Evolutionary conservation across 2,329 filamentous ascomycete species (phyloP).

Genomic region (Fusarium ambrosium): DNA sequence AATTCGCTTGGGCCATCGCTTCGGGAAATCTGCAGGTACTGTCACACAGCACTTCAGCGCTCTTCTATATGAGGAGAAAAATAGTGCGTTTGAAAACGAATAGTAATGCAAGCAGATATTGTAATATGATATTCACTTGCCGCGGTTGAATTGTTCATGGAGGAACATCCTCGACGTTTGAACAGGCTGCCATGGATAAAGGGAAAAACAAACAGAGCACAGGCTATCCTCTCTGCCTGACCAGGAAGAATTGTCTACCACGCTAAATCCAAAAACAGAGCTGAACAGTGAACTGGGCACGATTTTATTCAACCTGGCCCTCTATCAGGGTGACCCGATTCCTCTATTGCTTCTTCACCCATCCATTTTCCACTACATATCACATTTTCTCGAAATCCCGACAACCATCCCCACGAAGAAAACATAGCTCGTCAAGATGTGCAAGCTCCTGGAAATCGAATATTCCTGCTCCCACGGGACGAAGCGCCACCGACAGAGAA

Average conservation of each 20-base stretch:
- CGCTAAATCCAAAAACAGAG: not conserved
- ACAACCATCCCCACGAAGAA: not conserved
- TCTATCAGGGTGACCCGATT: not conserved
- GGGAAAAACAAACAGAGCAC: not conserved
- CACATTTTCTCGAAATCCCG: not conserved
- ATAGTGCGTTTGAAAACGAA: not conserved
- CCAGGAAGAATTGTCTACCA: not conserved
- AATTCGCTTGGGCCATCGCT: not conserved
- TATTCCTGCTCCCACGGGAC: slow-evolving; percentile 16
- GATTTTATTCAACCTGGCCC: not conserved
- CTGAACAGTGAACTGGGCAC: not conserved
- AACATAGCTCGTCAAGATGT: slow-evolving; percentile 11
- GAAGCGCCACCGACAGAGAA: slow-evolving; percentile 7
- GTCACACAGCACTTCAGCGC: not conserved
- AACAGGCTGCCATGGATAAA: not conserved
- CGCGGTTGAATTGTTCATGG: not conserved
- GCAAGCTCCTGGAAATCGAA: slow-evolving; percentile 19
- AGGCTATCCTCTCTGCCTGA: not conserved
- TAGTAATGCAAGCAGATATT: not conserved
- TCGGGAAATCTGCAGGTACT: not conserved
- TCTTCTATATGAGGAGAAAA: not conserved
- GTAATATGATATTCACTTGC: not conserved
- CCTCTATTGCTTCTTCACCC: not conserved
- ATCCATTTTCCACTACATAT: not conserved
- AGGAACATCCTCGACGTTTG: not conserved